Evolutionary conservation across 1,139 yeast genomes (phyloP).

Genomic region (Kazachstania sp.): DNA sequence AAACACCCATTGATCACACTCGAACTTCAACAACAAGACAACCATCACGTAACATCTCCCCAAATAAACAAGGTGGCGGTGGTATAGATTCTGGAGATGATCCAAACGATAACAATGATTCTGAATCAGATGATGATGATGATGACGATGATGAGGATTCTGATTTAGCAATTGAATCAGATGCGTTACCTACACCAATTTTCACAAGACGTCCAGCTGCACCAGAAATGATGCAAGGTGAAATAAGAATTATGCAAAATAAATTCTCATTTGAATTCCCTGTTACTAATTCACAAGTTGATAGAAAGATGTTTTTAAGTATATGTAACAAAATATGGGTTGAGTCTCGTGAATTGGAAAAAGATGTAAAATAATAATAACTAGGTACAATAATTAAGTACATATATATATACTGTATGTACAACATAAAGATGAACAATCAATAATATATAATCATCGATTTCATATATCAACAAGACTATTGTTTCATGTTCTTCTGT

Average conservation of each 20-base stretch:
- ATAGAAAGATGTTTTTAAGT: constrained; percentile 30
- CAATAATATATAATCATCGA: too few relatives aligned
- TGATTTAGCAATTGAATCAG: constrained; percentile 12
- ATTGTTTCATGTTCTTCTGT: too few relatives aligned
- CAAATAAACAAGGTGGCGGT: neutral
- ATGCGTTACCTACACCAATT: constrained; percentile 10
- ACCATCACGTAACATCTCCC: neutral
- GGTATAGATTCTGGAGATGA: neutral
- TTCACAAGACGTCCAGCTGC: constrained; percentile 9
- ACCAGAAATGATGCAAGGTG: constrained; percentile 16
- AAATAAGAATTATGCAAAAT: constrained; percentile 19
- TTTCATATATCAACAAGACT: too few relatives aligned
- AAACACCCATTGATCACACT: neutral
- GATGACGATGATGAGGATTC: too few relatives aligned
- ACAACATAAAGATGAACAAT: too few relatives aligned
- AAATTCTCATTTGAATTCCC: constrained; percentile 27
- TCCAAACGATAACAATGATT: constrained; percentile 1
- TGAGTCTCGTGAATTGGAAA: constrained; percentile 16
- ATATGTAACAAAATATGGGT: constrained; percentile 32
- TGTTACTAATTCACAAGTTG: constrained; percentile 13
- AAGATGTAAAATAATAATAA: neutral
- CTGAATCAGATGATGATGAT: constrained; percentile 2
- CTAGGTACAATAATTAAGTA: neutral
- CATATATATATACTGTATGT: too few relatives aligned
- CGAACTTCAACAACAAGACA: too few relatives aligned